Evolutionary conservation across 2,329 filamentous ascomycete species (phyloP).

Genomic region (Aspergillus oerlinghausenensis): DNA sequence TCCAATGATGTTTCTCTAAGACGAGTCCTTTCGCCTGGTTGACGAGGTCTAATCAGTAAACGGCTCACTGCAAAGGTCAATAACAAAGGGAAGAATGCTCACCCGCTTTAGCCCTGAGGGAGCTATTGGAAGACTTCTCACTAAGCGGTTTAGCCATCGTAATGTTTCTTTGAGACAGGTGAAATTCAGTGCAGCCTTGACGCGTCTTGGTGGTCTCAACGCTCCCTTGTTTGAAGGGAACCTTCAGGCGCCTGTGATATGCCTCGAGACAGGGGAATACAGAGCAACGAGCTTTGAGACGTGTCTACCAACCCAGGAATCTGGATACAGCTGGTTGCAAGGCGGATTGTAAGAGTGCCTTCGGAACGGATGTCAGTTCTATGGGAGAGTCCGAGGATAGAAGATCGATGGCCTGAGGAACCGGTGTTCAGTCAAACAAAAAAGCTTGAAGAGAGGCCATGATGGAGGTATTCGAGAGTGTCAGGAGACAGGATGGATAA

Average conservation of each 20-base stretch:
- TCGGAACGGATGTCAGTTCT: background rate
- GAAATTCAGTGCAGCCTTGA: background rate
- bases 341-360: background rate
- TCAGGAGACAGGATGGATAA: background rate
- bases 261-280: background rate
- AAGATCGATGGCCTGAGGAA: background rate
- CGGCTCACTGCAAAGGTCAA: background rate
- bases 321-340: background rate
- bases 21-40: slow-evolving; percentile 16
- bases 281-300: background rate
- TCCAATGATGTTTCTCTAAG: slow-evolving; percentile 27
- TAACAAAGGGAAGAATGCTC: background rate
- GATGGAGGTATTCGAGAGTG: background rate
- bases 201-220: background rate
- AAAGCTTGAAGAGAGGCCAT: slow-evolving; percentile 7
- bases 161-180: background rate
- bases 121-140: slow-evolving; percentile 13
- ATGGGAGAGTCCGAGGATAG: background rate
- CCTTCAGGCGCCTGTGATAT: background rate
- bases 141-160: slow-evolving; percentile 15
- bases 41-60: background rate
- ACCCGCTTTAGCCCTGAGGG: slow-evolving; percentile 9
- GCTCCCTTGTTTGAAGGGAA: background rate
- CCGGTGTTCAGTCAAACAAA: slow-evolving; percentile 4
- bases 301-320: background rate